Base-by-base conservation (phyloP, 768 basidiomycete species). In the Trametes cingulata region DNA sequence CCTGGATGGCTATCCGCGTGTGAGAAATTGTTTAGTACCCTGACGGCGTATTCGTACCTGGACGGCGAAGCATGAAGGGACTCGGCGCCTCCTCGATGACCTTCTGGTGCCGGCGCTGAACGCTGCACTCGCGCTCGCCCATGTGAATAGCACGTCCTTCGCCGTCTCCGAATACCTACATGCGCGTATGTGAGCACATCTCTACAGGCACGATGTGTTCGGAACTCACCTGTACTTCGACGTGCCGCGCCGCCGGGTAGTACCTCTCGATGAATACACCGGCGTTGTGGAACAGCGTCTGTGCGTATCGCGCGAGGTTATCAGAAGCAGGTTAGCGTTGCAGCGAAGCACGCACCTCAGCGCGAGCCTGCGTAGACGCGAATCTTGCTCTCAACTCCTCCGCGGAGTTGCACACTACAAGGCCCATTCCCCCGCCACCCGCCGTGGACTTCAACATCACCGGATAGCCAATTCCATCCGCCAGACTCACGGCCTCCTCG, bases 61-160 rank as follows among this genome's bases (percentile, higher is more conserved):
- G 76, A 68, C 78, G 73, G 2, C 65, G 53, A 1, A 69, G 52
- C 40, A 85, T 75, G 66, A 86, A 87, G 0, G 87, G 84, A 63
- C 84, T 85, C 0, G 85, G 84, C 3, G 82, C 78, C 65, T 90
- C 88, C 63, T 90, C 88, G 22, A 90, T 81, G 2, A 90, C 79
- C 68, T 90, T 90, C 69, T 90, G 88, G 63, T 88, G 84, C 29
- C 87, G 73, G 29, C 88, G 75, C 66, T 90, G 88, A 9, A 86
- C 71, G 48, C 84, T 86, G 64, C 88, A 88, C 68, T 90, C 88
- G 14, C 88, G 77, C 67, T 89, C 87, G 37, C 85, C 84, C 76
- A 87, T 80, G 63, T 87, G 84, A 5, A 87, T 73, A 12, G 82
- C 82, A 43, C 81, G 73, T 3, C 84, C 84, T 0, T 69, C 40